Percentiles rank a stretch among this genome's conserved stretches.
These are phyloP conservation scores for Dactylellina leptospora DNA, from an alignment of 2,329 filamentous ascomycete genomes.

Conservation along the genomic window DNA sequence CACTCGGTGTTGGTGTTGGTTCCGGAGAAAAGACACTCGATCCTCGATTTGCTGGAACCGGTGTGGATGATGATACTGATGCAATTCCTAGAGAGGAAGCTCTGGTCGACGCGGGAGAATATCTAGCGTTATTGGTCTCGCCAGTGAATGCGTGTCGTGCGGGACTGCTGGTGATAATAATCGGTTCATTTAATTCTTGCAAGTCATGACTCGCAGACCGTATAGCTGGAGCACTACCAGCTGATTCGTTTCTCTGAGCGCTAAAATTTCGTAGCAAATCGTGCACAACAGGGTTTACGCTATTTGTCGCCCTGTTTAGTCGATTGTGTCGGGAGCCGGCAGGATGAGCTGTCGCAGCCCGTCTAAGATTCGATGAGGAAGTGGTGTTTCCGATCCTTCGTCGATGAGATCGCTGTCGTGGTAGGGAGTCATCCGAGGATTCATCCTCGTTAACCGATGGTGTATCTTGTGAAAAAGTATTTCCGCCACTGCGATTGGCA, in stretches of 20 bases:
- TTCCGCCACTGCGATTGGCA: constrained; percentile 52
- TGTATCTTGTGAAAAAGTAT: constrained; percentile 52
- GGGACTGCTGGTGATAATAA: constrained; percentile 43
- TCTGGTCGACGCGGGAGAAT: neutral
- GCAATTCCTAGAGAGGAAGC: neutral
- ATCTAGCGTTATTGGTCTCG: neutral
- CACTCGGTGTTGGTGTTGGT: neutral
- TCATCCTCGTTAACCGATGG: constrained; percentile 52
- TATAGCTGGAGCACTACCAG: constrained; percentile 5
- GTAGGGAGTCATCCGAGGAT: constrained; percentile 46
- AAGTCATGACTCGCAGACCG: constrained; percentile 41
- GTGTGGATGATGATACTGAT: neutral
- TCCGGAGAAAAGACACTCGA: constrained; percentile 15
- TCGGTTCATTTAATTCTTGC: constrained; percentile 46
- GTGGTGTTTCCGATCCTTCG: constrained; percentile 32
- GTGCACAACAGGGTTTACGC: constrained; percentile 40
- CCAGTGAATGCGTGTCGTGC: constrained; percentile 16
- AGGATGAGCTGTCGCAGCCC: constrained; percentile 34
- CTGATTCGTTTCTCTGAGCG: constrained; percentile 48
- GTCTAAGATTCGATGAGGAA: constrained; percentile 46
- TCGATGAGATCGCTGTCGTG: constrained; percentile 35
- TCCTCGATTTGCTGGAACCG: constrained; percentile 1
- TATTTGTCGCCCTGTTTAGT: neutral
- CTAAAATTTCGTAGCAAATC: constrained; percentile 40
- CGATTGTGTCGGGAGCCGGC: constrained; percentile 9